phyloP scores from a whole-genome alignment of 2,329 filamentous ascomycete genomes.

The Neobulgaria alba region DNA sequence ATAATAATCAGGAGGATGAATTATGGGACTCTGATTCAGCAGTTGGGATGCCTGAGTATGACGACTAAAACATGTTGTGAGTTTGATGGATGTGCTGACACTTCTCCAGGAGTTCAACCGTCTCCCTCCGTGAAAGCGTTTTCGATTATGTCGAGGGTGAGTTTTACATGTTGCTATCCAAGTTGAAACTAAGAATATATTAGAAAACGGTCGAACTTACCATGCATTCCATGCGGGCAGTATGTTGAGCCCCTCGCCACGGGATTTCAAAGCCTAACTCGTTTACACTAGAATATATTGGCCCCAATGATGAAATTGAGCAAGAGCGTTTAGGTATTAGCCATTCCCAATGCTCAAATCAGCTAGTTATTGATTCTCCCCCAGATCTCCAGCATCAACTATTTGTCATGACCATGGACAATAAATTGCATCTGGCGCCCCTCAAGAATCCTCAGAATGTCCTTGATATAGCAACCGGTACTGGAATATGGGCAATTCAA shows the following conservation, averaged over 20 bases:
- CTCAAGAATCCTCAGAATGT: constrained; percentile 27
- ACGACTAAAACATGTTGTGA: no score
- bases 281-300: constrained; percentile 11
- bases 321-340: constrained; percentile 12
- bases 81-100: no score
- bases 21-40: no score
- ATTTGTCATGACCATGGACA: constrained; percentile 13
- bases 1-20: no score
- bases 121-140: constrained; percentile 2
- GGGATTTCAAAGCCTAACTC: not conserved
- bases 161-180: not conserved
- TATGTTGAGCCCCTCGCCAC: not conserved
- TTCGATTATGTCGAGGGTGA: not conserved
- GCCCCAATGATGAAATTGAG: constrained; percentile 16
- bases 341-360: not conserved
- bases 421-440: constrained; percentile 17
- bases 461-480: constrained; percentile 35
- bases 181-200: not conserved
- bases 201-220: constrained; percentile 5
- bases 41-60: no score
- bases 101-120: constrained; percentile 6
- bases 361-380: not conserved
- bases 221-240: not conserved
- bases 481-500: constrained; percentile 34
- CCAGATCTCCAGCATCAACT: constrained; percentile 19